Base-by-base conservation (phyloP, 495 filamentous ascomycete genomes). In the Daldinia caldariorum region DNA sequence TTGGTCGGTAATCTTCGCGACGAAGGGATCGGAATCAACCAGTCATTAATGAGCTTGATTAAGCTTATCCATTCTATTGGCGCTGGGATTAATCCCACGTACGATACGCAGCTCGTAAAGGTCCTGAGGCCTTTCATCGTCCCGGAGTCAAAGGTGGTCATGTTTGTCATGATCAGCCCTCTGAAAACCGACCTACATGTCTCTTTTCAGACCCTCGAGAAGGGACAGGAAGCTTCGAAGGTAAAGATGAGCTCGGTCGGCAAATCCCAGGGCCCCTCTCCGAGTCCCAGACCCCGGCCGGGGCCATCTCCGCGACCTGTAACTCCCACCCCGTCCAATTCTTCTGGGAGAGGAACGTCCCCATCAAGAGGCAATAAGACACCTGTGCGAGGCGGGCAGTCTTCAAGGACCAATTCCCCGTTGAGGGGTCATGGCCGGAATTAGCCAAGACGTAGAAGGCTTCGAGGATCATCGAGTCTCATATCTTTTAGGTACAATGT, bases 161-260 rank as follows among this genome's bases (percentile, higher is more conserved):
- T 98, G 94, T 96, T 98, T 71, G 92, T 97, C 76, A 98, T 97
- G 90, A 89, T 96, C 65, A 93, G 90, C 74, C 94, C 95, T 29
- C 80, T 98, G 37, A 88, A 93, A 82, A 90, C 87, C 2, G 93
- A 98, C 83, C 79, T 95, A 32, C 86, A 8, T 0, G 50, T 54
- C 14, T 39, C 74, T 3, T 12, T 71, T 8, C 61, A 66, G 18
- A 74, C 71, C 14, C 71, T 76, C 8, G 66, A 51, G 10, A 62
- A 38, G 60, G 74, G 74, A n/a, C 60, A 56, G 29, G 64, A 63
- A 20, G 70, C 70, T 7, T 59, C 66, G 6, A 58, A 54, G 12
- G 70, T 66, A n/a, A 69, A 56, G 43, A 22, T 69, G 16, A 65
- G 55, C 34, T 49, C 65, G 0, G 22, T 10, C 6, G 50, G 45